Percentiles rank a stretch among this genome's conserved stretches.
phyloP scores from a whole-genome alignment of 2,329 filamentous ascomycete genomes.

The Penicillium polonicum region DNA sequence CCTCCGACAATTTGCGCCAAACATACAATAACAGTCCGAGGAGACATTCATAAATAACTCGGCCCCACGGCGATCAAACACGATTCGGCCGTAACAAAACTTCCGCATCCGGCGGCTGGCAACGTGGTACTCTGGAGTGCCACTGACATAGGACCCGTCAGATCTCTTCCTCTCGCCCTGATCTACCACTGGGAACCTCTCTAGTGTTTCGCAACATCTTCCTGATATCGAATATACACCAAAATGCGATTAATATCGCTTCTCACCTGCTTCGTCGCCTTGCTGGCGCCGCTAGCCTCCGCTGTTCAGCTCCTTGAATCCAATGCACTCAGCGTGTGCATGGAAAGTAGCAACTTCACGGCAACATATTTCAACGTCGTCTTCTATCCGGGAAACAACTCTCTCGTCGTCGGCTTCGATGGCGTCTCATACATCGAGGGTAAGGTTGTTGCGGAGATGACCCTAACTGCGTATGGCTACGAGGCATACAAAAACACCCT shows the following conservation, averaged over 20 bases:
- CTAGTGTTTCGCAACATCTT: conserved; percentile 7
- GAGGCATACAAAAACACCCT: conserved; percentile 65
- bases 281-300: conserved; percentile 51
- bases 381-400: conserved; percentile 64
- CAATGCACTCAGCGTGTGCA: conserved; percentile 80
- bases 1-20: conserved; percentile 1
- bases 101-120: conserved; percentile 39
- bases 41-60: conserved; percentile 7
- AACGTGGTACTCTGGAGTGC: conserved; percentile 37
- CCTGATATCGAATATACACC: conserved; percentile 14
- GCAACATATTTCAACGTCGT: conserved; percentile 83
- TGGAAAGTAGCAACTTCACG: conserved; percentile 79
- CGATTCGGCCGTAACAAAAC: conserved; percentile 16
- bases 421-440: conserved; percentile 82
- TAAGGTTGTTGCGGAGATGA: conserved; percentile 73
- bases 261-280: conserved; percentile 39
- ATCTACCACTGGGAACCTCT: conserved; percentile 5
- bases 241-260: conserved; percentile 38
- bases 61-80: conserved; percentile 14
- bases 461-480: conserved; percentile 80
- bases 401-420: conserved; percentile 70
- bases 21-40: neutral
- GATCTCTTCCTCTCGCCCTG: conserved; percentile 14
- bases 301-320: conserved; percentile 72
- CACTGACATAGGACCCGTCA: conserved; percentile 18